Evolutionary conservation across 2,329 filamentous ascomycete genomes (phyloP).

Genomic region (Ophiosphaerella narmari): DNA sequence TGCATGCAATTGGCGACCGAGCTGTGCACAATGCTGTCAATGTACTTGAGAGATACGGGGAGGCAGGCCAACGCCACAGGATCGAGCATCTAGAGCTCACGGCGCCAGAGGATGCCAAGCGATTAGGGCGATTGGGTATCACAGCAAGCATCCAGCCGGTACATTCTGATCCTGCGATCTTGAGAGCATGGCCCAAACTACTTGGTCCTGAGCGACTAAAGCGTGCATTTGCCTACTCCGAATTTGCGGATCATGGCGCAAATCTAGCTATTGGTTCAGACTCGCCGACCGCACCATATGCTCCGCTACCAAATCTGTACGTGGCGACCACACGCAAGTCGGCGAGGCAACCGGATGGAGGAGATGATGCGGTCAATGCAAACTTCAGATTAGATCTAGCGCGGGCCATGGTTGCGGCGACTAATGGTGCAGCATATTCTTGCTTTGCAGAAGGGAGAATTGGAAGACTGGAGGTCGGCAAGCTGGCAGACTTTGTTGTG

Average conservation of each 20-base stretch:
- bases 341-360: conserved; percentile 53
- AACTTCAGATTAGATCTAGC: conserved; percentile 59
- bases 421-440: conserved; percentile 61
- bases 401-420: conserved; percentile 60
- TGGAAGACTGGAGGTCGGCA: conserved; percentile 58
- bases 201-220: conserved; percentile 60
- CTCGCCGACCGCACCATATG: conserved; percentile 62
- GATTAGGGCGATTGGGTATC: conserved; percentile 64
- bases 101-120: conserved; percentile 57
- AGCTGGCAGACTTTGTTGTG: conserved; percentile 63
- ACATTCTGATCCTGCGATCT: conserved; percentile 76
- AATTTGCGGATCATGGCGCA: conserved; percentile 61
- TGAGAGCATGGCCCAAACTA: conserved; percentile 64
- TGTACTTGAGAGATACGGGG: conserved; percentile 52
- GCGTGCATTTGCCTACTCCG: conserved; percentile 66
- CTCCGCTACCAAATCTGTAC: conserved; percentile 62
- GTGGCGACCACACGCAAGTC: conserved; percentile 63
- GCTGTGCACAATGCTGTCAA: conserved; percentile 64
- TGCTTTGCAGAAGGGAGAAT: conserved; percentile 62
- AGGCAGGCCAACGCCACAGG: conserved; percentile 59
- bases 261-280: conserved; percentile 63
- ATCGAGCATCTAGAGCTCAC: conserved; percentile 70
- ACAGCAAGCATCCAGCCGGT: conserved; percentile 94
- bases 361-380: conserved; percentile 54
- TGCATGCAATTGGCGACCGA: conserved; percentile 69